Percentiles rank a stretch among this genome's conserved stretches.
Evolutionary conservation across 768 basidiomycete genomes (phyloP).

Genomic region (Rhizopogon roseolus): DNA sequence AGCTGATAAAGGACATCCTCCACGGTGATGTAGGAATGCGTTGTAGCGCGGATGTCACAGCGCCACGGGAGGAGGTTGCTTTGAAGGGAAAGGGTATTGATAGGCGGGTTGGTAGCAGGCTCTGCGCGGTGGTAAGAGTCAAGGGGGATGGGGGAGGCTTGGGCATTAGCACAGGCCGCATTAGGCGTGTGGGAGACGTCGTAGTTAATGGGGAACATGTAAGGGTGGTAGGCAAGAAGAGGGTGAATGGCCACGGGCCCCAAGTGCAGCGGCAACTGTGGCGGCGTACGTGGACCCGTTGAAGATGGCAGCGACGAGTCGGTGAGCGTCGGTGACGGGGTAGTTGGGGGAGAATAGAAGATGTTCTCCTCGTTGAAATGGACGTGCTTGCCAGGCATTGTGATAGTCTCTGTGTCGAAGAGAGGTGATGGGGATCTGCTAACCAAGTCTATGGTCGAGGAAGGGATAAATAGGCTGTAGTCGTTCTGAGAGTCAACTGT

Average conservation of each 20-base stretch:
- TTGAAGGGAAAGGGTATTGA: conserved; percentile 25
- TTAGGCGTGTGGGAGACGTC: conserved; percentile 14
- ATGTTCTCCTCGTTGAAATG: conserved; percentile 28
- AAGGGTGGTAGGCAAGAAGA: conserved; percentile 24
- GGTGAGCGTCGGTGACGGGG: conserved; percentile 21
- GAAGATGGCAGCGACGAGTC: conserved; percentile 28
- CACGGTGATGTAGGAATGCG: conserved; percentile 30
- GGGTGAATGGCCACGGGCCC: conserved; percentile 28
- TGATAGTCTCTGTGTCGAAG: background rate
- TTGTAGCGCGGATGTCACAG: conserved; percentile 24
- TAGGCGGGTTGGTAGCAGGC: conserved; percentile 26
- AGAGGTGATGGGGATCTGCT: conserved; percentile 6
- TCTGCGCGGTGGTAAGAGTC: conserved; percentile 18
- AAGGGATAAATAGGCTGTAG: background rate
- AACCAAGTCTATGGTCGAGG: background rate
- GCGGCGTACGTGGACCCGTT: conserved; percentile 23
- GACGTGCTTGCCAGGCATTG: conserved; percentile 26
- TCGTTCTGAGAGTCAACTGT: too few relatives aligned
- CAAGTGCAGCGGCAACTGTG: conserved; percentile 21
- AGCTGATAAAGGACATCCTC: conserved; percentile 46
- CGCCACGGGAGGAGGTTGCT: conserved; percentile 29
- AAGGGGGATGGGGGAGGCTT: conserved; percentile 20
- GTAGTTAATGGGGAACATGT: conserved; percentile 15
- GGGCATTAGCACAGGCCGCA: conserved; percentile 17
- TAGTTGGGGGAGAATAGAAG: conserved; percentile 21